Evolutionary conservation across 1,139 yeast species (phyloP), one percentile per base, ranked within the genome.

Genomic region (Blastobotrys petasosporus): DNA sequence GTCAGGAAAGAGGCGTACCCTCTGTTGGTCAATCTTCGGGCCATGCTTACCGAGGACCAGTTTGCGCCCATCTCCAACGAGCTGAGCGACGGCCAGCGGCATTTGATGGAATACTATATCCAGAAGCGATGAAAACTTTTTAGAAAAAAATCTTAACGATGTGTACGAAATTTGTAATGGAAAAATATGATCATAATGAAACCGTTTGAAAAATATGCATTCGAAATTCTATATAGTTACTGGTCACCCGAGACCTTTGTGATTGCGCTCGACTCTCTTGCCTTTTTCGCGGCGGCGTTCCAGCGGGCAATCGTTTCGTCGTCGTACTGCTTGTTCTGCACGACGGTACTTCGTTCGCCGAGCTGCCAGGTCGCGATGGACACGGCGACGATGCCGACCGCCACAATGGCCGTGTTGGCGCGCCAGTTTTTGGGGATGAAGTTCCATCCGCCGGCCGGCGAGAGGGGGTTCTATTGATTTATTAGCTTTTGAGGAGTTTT

Each of bases 371-470:
- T 55, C 32, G 58, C 56, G n/a, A 54, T 51, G 20, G 63, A 60
- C 11, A 59, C 58, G 12, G 60, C 63, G 13, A 63, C 54, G 32
- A 63, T 53, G 13, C 69, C 71, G 28, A 61, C 56, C 13, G 60
- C 58, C 29, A 64, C 61, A 42, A 59, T 50, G 25, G 52, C 48
- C 12, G 71, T 61, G 57, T 70, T 70, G 40, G 62, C 46, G 48
- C 59, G 61, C 67, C 69, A 68, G 66, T 70, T 70, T 57, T 61
- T 61, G 32, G 75, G 75, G 37, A 63, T 65, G 50, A 66, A 65
- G 61, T 59, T 69, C 74, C 75, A 70, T 39, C 74, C 74, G 39
- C 73, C 73, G 12, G 70, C 42, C 30, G 70, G 70, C 41, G 69
- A 62, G 61, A 67, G 62, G 9, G 66, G 64, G 47, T 63, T 61